A percentile compares a stretch with the other conserved stretches of the same genome.
phyloP scores from a whole-genome alignment of 352 stramenopile species.

The Phytophthora kernoviae region DNA sequence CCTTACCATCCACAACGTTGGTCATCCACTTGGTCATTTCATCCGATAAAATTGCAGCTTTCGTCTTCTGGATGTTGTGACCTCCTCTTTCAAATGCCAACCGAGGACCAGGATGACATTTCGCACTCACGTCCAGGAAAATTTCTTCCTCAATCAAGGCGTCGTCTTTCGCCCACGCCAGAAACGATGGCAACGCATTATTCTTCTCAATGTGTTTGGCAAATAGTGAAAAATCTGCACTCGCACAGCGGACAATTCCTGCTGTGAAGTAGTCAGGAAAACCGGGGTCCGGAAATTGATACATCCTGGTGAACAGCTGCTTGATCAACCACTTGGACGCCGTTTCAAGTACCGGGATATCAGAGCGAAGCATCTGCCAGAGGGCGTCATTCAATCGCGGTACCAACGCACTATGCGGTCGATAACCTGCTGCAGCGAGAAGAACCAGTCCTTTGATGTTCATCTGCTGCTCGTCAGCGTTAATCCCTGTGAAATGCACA shows the following conservation, averaged over 20 bases:
- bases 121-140: constrained; percentile 40
- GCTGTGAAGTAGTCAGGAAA: constrained; percentile 62
- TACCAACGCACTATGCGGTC: constrained; percentile 48
- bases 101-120: constrained; percentile 39
- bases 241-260: constrained; percentile 55
- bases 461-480: constrained; percentile 34
- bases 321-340: constrained; percentile 35
- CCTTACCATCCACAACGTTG: constrained; percentile 23
- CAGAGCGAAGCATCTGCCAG: constrained; percentile 36
- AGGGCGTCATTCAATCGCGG: constrained; percentile 38
- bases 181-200: constrained; percentile 41
- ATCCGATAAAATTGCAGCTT: constrained; percentile 42
- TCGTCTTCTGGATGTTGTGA: constrained; percentile 84
- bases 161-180: constrained; percentile 69
- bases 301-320: constrained; percentile 49
- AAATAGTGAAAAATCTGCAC: constrained; percentile 50
- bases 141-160: constrained; percentile 64
- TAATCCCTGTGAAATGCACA: constrained; percentile 51
- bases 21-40: constrained; percentile 56
- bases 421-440: constrained; percentile 49
- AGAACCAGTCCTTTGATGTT: constrained; percentile 51
- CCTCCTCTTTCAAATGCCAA: constrained; percentile 54
- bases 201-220: constrained; percentile 32
- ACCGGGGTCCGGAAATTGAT: constrained; percentile 52
- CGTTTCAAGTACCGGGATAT: constrained; percentile 16